Conservation (phyloP, 257 asterid genomes). For the Nicotiana undulata region DNA sequence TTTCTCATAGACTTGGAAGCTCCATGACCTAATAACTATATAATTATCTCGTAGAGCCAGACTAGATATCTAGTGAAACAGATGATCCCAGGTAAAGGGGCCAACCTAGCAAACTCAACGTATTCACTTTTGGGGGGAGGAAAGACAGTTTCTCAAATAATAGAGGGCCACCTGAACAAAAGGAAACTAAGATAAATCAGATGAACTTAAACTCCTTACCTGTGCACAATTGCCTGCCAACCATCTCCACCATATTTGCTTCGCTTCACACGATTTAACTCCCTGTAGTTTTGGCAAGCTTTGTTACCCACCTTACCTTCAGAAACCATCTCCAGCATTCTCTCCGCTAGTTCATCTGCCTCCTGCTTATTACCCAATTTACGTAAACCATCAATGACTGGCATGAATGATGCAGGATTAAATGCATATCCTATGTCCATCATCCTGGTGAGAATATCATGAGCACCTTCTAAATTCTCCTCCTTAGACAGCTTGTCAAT, state of each 20-base stretch:
- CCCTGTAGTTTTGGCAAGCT: conserved; percentile 22
- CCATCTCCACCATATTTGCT: conserved; percentile 33
- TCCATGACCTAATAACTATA: neutral
- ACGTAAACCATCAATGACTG: conserved; percentile 64
- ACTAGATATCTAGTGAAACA: neutral
- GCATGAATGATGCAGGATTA: conserved; percentile 81
- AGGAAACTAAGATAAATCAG: neutral
- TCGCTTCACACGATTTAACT: conserved; percentile 24
- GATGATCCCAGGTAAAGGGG: neutral
- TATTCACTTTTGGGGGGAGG: neutral
- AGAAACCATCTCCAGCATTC: conserved; percentile 63
- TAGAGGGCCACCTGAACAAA: neutral
- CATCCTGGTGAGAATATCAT: conserved; percentile 56
- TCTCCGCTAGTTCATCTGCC: conserved; percentile 64
- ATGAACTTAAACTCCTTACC: conserved; percentile 33
- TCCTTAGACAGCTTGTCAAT: conserved; percentile 44
- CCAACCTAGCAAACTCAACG: neutral
- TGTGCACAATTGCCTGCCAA: conserved; percentile 65
- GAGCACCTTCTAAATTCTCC: conserved; percentile 49
- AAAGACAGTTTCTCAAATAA: neutral
- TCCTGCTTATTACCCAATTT: conserved; percentile 53
- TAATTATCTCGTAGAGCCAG: neutral
- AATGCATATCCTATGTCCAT: conserved; percentile 50
- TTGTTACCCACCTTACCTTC: conserved; percentile 33
- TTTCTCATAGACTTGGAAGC: neutral